These are phyloP conservation scores for Picochlorum sp. DNA, from an alignment of 139 green algal genomes.

Conservation along the genomic window DNA sequence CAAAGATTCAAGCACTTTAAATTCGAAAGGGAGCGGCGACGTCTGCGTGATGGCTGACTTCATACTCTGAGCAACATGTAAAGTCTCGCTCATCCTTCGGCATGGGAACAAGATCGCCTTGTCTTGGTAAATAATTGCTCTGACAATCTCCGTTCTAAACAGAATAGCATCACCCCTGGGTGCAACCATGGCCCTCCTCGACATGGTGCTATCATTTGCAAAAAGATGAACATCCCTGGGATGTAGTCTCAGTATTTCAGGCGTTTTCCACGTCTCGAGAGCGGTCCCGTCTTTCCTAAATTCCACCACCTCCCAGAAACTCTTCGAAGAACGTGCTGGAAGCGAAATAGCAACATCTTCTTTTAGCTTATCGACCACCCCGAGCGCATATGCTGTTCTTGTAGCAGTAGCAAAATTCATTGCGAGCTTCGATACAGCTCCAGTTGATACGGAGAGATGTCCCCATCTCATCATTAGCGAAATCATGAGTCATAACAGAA, in stretches of 20 bases:
- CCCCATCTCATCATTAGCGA: too few relatives aligned
- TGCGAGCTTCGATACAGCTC: too few relatives aligned
- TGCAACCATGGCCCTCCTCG: conserved; percentile 12
- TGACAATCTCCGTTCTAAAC: conserved; percentile 25
- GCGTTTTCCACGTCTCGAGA: conserved; percentile 32
- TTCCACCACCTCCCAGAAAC: conserved; percentile 33
- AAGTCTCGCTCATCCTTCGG: conserved; percentile 21
- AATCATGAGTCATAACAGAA: too few relatives aligned
- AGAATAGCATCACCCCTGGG: conserved; percentile 19
- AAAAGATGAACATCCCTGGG: conserved; percentile 36
- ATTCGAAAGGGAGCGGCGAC: conserved; percentile 29
- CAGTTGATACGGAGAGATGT: too few relatives aligned
- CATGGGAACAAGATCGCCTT: conserved; percentile 29
- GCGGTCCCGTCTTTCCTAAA: conserved; percentile 19
- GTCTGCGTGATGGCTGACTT: conserved; percentile 12
- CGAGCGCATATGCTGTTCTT: conserved; percentile 7
- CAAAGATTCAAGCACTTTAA: conserved; percentile 39
- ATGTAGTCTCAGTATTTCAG: conserved; percentile 24
- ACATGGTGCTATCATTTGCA: conserved; percentile 7
- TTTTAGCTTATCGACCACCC: conserved; percentile 23
- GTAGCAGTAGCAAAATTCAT: too few relatives aligned
- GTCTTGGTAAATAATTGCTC: conserved; percentile 28
- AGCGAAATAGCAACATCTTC: conserved; percentile 13
- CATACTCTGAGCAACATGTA: conserved; percentile 24
- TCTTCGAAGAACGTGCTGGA: background rate